Evolutionary conservation across 495 filamentous ascomycete species (phyloP), one percentile per base, ranked within the genome.

Genomic region (Penicillium malachiteum): DNA sequence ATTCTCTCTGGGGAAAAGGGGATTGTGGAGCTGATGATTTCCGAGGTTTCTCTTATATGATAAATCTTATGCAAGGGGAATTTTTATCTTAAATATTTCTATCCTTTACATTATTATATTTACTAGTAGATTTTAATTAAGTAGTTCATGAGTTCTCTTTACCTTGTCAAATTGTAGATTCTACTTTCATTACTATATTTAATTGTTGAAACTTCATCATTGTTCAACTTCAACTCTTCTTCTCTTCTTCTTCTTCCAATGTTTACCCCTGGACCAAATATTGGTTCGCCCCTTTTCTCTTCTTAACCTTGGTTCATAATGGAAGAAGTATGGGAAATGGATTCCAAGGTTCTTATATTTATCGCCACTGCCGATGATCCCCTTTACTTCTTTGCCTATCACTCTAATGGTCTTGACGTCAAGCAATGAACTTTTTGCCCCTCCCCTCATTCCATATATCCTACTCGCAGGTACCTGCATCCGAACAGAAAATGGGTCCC

Each of bases 11-110:
- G 11, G 14, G 14, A 39, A 39, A 39, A 39, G 14, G 14, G 11
- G 14, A 39, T 12, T 39, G 37, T 43, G 26, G 21, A 26, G 21
- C 21, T 26, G 21, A 26, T 26, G 21, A 26, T 26, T 26, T 26
- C 21, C 21, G 21, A 26, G 21, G 21, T 26, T 26, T 50, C 14
- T 49, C 26, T 26, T 26, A 26, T 26, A 26, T 26, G 21, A 26
- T 26, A 26, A 26, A 34, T 9, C n/a, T 43, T 44, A 59, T 59
- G 61, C 61, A 64, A 64, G 61, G 61, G 53, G 52, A 52, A 53
- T 26, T 16, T 33, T 14, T 7, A 10, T 34, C 12, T 37, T 37
- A 37, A 26, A 26, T 26, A 26, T 26, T n/a, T n/a, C n/a, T n/a
- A n/a, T n/a, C n/a, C n/a, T n/a, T n/a, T n/a, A n/a, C n/a, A n/a